Percentiles rank a stretch among this genome's conserved stretches.
Conservation (phyloP, 208 protist species). For the Trypanosoma rangeli region DNA sequence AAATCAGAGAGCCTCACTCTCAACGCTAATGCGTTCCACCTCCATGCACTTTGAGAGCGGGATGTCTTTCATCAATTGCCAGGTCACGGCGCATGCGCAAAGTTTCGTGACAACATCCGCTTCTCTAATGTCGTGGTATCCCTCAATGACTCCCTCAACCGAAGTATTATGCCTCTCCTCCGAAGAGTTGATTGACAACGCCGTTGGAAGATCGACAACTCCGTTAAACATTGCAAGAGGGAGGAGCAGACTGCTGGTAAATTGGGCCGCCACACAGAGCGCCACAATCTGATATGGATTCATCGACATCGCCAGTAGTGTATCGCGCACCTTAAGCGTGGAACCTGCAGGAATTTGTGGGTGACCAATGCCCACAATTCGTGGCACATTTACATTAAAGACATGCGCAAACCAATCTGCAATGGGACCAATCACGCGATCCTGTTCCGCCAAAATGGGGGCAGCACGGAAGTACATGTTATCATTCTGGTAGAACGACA, state of each 20-base stretch:
- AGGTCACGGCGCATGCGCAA: slow-evolving; percentile 76
- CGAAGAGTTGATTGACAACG: slow-evolving; percentile 79
- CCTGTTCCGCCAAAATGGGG: slow-evolving; percentile 74
- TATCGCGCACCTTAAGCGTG: slow-evolving; percentile 59
- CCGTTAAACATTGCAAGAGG: slow-evolving; percentile 83
- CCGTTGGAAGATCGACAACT: slow-evolving; percentile 71
- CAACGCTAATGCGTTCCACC: slow-evolving; percentile 42
- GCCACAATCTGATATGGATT: slow-evolving; percentile 92
- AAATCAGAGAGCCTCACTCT: slow-evolving; percentile 10
- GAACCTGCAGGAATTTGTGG: slow-evolving; percentile 62
- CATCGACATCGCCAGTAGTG: slow-evolving; percentile 74
- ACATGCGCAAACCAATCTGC: slow-evolving; percentile 68
- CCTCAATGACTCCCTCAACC: slow-evolving; percentile 72
- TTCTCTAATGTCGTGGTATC: slow-evolving; percentile 93
- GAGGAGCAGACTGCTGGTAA: slow-evolving; percentile 90
- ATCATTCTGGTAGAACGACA: slow-evolving; percentile 92
- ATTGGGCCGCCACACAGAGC: slow-evolving; percentile 90
- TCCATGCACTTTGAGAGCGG: slow-evolving; percentile 77
- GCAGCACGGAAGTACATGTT: slow-evolving; percentile 90
- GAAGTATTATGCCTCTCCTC: slow-evolving; percentile 87
- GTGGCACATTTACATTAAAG: slow-evolving; percentile 80
- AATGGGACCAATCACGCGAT: slow-evolving; percentile 73
- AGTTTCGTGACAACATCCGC: slow-evolving; percentile 88
- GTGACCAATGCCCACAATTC: slow-evolving; percentile 84
- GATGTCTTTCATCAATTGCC: slow-evolving; percentile 78